Conservation (phyloP, 106 monocot genomes). For the Iris macrosiphon region DNA sequence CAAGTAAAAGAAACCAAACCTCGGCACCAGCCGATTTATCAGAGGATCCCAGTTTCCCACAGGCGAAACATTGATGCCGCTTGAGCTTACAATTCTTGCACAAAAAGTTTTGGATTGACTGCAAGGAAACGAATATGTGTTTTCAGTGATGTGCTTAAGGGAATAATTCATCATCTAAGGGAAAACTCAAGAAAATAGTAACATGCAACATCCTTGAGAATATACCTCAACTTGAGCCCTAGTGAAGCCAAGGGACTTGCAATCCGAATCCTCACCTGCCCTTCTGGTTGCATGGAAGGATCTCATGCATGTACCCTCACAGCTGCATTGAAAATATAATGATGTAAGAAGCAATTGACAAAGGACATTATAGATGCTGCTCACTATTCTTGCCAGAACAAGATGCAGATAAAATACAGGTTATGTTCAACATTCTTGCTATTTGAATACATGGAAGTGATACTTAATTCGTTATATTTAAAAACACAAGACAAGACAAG, state of each 20-base stretch:
- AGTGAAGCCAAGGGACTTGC: constrained; percentile 52
- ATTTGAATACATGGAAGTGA: too few species aligned
- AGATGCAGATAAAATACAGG: too few species aligned
- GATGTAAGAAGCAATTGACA: too few species aligned
- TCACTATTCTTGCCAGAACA: too few species aligned
- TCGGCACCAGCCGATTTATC: constrained; percentile 38
- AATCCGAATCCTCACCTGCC: constrained; percentile 31
- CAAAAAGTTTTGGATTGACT: constrained; percentile 48
- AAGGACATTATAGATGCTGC: too few species aligned
- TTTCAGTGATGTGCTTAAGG: not conserved
- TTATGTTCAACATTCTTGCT: too few species aligned
- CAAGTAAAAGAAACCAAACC: constrained; percentile 25
- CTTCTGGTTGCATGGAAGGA: constrained; percentile 57
- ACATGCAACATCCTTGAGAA: not conserved
- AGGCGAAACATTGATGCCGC: constrained; percentile 59
- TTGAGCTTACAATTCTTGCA: constrained; percentile 45
- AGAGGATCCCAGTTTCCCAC: constrained; percentile 59
- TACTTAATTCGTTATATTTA: too few species aligned
- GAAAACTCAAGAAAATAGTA: not conserved
- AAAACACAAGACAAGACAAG: too few species aligned
- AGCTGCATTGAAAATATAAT: constrained; percentile 24
- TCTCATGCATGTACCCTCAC: constrained; percentile 60
- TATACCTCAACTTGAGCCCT: constrained; percentile 42
- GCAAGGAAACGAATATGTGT: constrained; percentile 2
- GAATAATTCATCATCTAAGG: not conserved